Percentiles rank a stretch among this genome's conserved stretches.
phyloP scores from a whole-genome alignment of 2,329 filamentous ascomycete genomes.

The Nothophoma quercina region DNA sequence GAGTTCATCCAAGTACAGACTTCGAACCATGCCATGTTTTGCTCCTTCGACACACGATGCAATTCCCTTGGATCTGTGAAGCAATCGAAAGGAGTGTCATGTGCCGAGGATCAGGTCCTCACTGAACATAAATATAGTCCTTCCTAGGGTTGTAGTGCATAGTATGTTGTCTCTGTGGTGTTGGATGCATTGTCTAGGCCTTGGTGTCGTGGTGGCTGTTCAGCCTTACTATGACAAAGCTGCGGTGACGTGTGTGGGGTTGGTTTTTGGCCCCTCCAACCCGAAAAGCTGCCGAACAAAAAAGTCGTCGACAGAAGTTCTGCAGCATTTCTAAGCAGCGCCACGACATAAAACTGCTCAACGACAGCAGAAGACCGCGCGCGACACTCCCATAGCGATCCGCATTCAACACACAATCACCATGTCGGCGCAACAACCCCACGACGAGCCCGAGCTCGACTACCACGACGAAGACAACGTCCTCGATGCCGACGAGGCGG shows the following conservation, averaged over 20 bases:
- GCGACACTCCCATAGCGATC: background rate
- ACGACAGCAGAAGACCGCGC: background rate
- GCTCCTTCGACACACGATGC: too few species aligned
- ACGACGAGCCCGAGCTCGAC: slow-evolving; percentile 42
- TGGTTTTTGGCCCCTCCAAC: slow-evolving; percentile 27
- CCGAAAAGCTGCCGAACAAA: slow-evolving; percentile 37
- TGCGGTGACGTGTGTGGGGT: slow-evolving; percentile 40
- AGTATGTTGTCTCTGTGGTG: background rate
- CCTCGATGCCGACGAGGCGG: slow-evolving; percentile 78
- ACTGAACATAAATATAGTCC: background rate
- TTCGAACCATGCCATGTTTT: too few species aligned
- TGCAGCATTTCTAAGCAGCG: slow-evolving; percentile 47
- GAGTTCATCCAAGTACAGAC: too few species aligned
- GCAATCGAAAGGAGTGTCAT: too few species aligned
- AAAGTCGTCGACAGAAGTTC: slow-evolving; percentile 41
- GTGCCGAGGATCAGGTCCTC: too few species aligned
- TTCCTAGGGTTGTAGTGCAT: too few species aligned
- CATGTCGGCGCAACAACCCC: slow-evolving; percentile 40
- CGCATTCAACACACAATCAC: background rate
- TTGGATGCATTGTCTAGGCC: too few species aligned
- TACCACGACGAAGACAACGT: slow-evolving; percentile 73
- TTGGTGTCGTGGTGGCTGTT: too few species aligned
- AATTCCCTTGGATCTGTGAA: too few species aligned
- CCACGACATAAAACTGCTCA: slow-evolving; percentile 21
- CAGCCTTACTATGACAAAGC: slow-evolving; percentile 26